Base-by-base conservation (phyloP, 2,329 filamentous ascomycete genomes). In the Hymenoscyphus infarciens region DNA sequence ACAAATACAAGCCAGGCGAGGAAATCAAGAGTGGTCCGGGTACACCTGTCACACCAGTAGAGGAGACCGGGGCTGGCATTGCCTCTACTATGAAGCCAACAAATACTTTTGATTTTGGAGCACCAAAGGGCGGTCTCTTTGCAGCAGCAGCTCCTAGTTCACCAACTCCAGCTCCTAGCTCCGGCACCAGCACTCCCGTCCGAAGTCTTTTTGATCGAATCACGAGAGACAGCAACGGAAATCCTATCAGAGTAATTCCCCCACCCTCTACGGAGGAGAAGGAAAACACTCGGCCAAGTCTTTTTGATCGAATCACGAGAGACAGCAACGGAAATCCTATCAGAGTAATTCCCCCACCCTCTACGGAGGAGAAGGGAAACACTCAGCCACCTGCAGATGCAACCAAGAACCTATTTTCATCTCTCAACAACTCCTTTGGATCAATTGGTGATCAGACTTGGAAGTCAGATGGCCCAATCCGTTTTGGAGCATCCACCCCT, bases 151-250 rank as follows among this genome's bases (percentile, higher is more conserved):
- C n/a, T 45, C 25, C 55, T 35, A 75, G 13, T 77, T 35, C 19
- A 8, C 70, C 74, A 10, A 67, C 71, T 22, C 75, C 79, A 1
- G 68, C 70, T 11, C 66, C 71, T 1, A 68, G 69, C 11, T 65
- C 74, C 38, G 68, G 63, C 29, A 63, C 66, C 7, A 77, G 76
- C 63, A 78, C 77, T 2, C 76, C 80, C 25, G 79, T 77, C 22
- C 77, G 78, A 55, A 85, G 83, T 70, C 70, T 86, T 15, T 85
- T 85, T 66, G 83, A 85, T 45, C 81, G 83, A 38, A 78, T 86
- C 7, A 81, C 78, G 5, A 82, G 79, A 71, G 80, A 77, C 56
- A 75, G 71, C 19, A 78, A 82, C 64, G 82, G 82, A 1, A 78
- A 84, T 62, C 79, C 81, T 16, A 71, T 83, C 1, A 78, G 81